phyloP scores from a whole-genome alignment of 768 basidiomycete species.

The Lentinula guzmanii region DNA sequence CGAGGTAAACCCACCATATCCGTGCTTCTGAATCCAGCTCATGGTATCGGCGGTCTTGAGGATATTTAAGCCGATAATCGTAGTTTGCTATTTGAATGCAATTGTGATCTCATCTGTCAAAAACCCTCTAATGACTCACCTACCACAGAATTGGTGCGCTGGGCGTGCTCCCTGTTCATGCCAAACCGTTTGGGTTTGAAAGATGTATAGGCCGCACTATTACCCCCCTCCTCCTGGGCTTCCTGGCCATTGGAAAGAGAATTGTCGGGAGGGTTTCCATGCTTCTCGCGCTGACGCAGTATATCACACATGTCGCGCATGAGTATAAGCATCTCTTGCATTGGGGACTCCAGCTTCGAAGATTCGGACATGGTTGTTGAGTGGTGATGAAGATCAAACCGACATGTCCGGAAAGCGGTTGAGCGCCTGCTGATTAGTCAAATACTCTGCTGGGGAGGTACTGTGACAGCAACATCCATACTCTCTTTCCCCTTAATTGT shows the following conservation, averaged over 20 bases:
- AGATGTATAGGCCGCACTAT: neutral
- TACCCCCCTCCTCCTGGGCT: neutral
- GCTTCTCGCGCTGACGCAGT: neutral
- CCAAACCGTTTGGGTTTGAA: neutral
- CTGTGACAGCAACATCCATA: no score
- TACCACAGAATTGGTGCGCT: no score
- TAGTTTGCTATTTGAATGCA: neutral
- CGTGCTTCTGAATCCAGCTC: slow-evolving; percentile 27
- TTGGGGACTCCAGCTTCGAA: neutral
- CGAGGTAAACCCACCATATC: slow-evolving; percentile 31
- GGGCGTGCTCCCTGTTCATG: neutral
- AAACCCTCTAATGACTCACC: neutral
- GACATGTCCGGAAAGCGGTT: no score
- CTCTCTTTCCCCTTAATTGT: no score
- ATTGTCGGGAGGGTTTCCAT: neutral
- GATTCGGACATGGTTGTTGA: no score
- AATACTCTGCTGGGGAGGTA: no score
- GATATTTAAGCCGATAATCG: neutral
- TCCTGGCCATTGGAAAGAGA: neutral
- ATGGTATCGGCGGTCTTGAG: neutral
- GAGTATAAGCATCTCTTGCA: neutral
- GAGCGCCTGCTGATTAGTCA: no score
- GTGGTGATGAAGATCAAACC: no score
- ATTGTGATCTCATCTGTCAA: neutral
- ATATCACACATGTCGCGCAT: neutral